These are phyloP conservation scores for Brachypodium distachyon DNA, from an alignment of 202 grass and related monocot species.

Conservation along the genomic window DNA sequence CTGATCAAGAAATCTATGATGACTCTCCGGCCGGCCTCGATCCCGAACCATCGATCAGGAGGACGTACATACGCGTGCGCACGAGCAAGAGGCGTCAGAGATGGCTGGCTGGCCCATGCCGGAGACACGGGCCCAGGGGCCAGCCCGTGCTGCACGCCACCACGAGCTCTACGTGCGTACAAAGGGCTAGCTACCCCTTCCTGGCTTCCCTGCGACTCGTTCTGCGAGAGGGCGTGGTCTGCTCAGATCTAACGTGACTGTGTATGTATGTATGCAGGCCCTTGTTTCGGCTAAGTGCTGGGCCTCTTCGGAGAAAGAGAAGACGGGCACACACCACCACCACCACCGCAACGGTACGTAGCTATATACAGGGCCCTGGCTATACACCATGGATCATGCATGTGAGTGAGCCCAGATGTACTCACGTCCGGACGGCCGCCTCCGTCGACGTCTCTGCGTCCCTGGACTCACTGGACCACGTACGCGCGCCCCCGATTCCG, in stretches of 20 bases:
- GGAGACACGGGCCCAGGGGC: no score
- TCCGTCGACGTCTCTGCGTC: background rate
- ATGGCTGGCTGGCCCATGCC: no score
- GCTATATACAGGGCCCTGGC: no score
- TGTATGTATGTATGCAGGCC: background rate
- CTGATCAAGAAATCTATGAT: no score
- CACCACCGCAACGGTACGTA: no score
- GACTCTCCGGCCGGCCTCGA: no score
- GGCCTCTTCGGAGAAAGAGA: background rate
- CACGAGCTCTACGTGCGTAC: no score
- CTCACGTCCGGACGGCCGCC: no score
- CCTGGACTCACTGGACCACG: background rate
- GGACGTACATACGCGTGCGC: background rate
- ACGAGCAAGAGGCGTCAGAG: background rate
- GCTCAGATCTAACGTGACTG: background rate
- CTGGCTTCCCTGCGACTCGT: background rate
- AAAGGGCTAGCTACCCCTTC: no score
- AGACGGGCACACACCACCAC: background rate
- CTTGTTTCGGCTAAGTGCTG: constrained; percentile 16
- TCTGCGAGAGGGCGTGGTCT: background rate
- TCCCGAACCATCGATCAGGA: background rate
- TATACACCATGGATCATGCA: no score
- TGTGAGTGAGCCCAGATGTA: no score
- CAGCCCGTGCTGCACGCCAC: background rate
- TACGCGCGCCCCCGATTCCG: background rate